Evolutionary conservation across 495 filamentous ascomycete genomes (phyloP).

Genomic region (Monascus purpureus): DNA sequence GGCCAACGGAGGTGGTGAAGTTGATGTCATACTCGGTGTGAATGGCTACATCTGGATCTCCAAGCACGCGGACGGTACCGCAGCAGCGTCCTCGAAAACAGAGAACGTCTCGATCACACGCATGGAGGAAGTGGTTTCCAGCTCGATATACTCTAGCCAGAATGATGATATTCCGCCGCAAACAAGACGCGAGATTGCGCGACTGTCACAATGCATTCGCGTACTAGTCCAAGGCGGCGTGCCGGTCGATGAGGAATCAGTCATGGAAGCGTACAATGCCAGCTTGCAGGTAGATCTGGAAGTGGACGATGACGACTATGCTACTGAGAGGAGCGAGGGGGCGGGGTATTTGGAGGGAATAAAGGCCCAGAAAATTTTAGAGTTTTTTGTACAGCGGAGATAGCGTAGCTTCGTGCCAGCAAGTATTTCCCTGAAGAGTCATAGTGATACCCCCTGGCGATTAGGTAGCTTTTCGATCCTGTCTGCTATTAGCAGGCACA

Average conservation of each 20-base stretch:
- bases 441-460: too few species aligned
- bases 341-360: slow-evolving; percentile 60
- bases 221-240: slow-evolving; percentile 69
- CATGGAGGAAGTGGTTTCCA: slow-evolving; percentile 64
- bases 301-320: slow-evolving; percentile 32
- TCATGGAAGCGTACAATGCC: slow-evolving; percentile 68
- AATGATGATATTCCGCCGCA: slow-evolving; percentile 66
- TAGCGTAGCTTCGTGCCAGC: slow-evolving; percentile 1
- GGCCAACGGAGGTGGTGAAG: slow-evolving; percentile 52
- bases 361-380: slow-evolving; percentile 50
- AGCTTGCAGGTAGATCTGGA: slow-evolving; percentile 57
- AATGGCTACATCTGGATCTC: slow-evolving; percentile 94
- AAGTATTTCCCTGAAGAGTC: too few species aligned
- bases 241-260: slow-evolving; percentile 83
- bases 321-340: slow-evolving; percentile 25
- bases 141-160: slow-evolving; percentile 75
- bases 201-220: slow-evolving; percentile 63
- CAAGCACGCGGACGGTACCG: slow-evolving; percentile 50
- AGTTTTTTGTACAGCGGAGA: slow-evolving; percentile 22
- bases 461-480: too few species aligned
- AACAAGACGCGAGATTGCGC: slow-evolving; percentile 77
- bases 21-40: slow-evolving; percentile 83
- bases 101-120: slow-evolving; percentile 54
- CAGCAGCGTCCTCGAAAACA: slow-evolving; percentile 29
- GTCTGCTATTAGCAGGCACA: too few species aligned